Evolutionary conservation across 2,329 filamentous ascomycete genomes (phyloP).

Genomic region (Calonectria hawksworthii): DNA sequence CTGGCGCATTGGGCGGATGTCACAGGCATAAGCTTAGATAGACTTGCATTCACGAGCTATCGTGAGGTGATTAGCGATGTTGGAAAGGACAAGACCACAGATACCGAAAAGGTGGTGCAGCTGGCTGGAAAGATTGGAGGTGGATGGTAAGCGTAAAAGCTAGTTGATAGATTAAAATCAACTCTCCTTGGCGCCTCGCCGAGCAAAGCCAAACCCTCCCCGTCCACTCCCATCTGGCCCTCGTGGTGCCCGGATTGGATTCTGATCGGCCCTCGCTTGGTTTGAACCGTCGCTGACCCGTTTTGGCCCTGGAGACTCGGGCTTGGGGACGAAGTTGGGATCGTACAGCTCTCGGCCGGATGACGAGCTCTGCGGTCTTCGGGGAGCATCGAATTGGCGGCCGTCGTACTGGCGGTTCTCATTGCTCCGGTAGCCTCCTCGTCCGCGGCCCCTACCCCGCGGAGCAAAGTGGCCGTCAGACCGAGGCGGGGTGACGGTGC

Average conservation of each 20-base stretch:
- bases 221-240: slow-evolving; percentile 84
- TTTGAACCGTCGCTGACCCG: slow-evolving; percentile 55
- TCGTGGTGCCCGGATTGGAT: slow-evolving; percentile 79
- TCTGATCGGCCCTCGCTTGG: slow-evolving; percentile 63
- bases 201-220: slow-evolving; percentile 82
- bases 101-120: slow-evolving; percentile 87
- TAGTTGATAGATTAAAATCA: slow-evolving; percentile 50
- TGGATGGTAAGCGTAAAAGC: slow-evolving; percentile 77
- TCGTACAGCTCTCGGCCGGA: slow-evolving; percentile 79
- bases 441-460: slow-evolving; percentile 62
- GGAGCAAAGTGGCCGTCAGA: slow-evolving; percentile 52
- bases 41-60: slow-evolving; percentile 87
- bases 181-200: slow-evolving; percentile 66
- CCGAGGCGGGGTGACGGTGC: slow-evolving; percentile 70
- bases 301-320: slow-evolving; percentile 64
- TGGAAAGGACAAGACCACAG: slow-evolving; percentile 78
- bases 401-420: slow-evolving; percentile 49
- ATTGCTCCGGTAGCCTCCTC: slow-evolving; percentile 51
- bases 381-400: slow-evolving; percentile 47
- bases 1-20: slow-evolving; percentile 82
- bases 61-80: slow-evolving; percentile 95
- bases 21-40: slow-evolving; percentile 79
- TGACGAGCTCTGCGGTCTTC: slow-evolving; percentile 44
- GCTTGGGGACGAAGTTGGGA: slow-evolving; percentile 77
- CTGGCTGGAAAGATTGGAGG: slow-evolving; percentile 92